Conservation (phyloP, 768 basidiomycete genomes). For the Coprinopsis sp. region DNA sequence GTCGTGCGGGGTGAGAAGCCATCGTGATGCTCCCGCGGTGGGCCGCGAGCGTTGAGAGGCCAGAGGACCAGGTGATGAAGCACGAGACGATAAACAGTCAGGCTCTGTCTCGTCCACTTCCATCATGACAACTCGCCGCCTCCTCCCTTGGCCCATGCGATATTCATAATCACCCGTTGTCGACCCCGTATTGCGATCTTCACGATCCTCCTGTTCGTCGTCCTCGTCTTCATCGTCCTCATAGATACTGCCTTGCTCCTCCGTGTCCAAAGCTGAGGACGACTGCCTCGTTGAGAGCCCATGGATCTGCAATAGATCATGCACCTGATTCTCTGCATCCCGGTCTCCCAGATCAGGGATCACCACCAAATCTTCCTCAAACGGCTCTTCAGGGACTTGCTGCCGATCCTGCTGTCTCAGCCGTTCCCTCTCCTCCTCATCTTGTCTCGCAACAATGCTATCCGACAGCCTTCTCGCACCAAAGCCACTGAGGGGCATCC, state of each 20-base stretch:
- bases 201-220: conserved; percentile 14
- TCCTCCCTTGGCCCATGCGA: conserved; percentile 11
- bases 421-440: conserved; percentile 17
- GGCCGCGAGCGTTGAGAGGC: neutral
- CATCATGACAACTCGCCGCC: conserved; percentile 16
- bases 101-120: conserved; percentile 52
- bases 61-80: conserved; percentile 35
- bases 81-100: conserved; percentile 43
- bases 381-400: conserved; percentile 7
- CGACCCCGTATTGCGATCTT: conserved; percentile 27
- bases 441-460: conserved; percentile 2
- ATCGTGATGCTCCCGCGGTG: neutral
- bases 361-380: conserved; percentile 49
- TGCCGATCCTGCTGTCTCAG: conserved; percentile 16
- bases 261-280: conserved; percentile 10
- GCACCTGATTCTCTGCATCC: conserved; percentile 52
- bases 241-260: conserved; percentile 14
- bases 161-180: conserved; percentile 27
- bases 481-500: conserved; percentile 32
- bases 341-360: conserved; percentile 54
- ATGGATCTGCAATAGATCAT: conserved; percentile 48
- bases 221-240: conserved; percentile 17
- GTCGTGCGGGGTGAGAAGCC: conserved; percentile 1
- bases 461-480: conserved; percentile 1
- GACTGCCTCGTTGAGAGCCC: conserved; percentile 34